Evolutionary conservation across 2,329 filamentous ascomycete genomes (phyloP), one percentile per base, ranked within the genome.

Genomic region (Cadophora gregata): DNA sequence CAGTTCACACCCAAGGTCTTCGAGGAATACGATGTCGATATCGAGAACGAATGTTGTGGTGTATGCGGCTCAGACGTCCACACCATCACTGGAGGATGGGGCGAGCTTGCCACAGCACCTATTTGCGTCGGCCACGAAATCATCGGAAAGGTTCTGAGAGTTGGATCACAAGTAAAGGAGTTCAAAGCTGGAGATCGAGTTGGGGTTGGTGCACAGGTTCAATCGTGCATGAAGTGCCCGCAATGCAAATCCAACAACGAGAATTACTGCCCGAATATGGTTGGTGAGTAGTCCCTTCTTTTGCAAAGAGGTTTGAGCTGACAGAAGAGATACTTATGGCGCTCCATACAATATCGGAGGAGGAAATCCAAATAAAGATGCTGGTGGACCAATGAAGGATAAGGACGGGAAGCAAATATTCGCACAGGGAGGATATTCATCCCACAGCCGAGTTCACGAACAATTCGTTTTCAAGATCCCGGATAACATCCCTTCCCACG

Each of bases 21-120:
- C 78, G 92, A 90, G 74, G 91, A 93, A 76, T 86, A 93, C 79
- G 93, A 97, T 77, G 87, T 97, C 74, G 93, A 97, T 77, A 87
- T 97, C 79, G 90, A 93, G 82, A 90, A 96, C 75, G 91, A 95
- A 72, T 89, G 86, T 77, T 95, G 92, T 74, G 91, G 92, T 75
- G 84, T 93, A 53, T 93, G 90, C 77, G 87, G 89, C 72, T 90
- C 86, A 69, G 90, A 93, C 74, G 82, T 90, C 38, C 90, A 92
- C 79, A 91, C 87, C 69, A 86, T 92, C 77, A 88, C 80, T 72
- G 88, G 88, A 68, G 81, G 82, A 56, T 84, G 82, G 71, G 72
- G 69, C 1, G 69, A 71, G 1, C 47, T 72, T 0, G 59, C 66
- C 0, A 68, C 67, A 2, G 47, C 66, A n/a, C 70, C 71, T 16